phyloP scores from a whole-genome alignment of 768 basidiomycete species.

The Leccinum imitatum region DNA sequence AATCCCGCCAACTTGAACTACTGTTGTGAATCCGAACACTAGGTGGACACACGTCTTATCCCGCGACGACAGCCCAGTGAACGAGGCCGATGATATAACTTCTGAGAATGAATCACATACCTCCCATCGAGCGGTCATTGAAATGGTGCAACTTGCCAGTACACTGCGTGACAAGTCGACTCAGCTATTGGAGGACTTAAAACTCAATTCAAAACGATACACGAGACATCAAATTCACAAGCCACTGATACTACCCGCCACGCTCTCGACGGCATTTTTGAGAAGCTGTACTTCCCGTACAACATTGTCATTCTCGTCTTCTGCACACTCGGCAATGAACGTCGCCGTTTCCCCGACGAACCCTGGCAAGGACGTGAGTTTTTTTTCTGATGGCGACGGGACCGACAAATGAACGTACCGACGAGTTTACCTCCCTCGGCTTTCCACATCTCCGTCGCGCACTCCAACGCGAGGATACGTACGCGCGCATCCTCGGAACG shows the following conservation, averaged over 20 bases:
- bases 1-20: too few relatives aligned
- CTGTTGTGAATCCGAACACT: too few relatives aligned
- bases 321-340: conserved; percentile 83
- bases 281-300: conserved; percentile 66
- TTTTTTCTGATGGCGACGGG: neutral
- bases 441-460: conserved; percentile 74
- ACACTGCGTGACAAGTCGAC: too few relatives aligned
- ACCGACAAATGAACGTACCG: conserved; percentile 42
- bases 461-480: conserved; percentile 70
- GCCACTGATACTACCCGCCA: conserved; percentile 57
- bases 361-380: conserved; percentile 40
- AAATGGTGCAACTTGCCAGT: too few relatives aligned
- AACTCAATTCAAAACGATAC: too few relatives aligned
- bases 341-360: conserved; percentile 80
- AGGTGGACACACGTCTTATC: too few relatives aligned
- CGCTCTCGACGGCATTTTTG: conserved; percentile 68
- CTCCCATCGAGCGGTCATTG: too few relatives aligned
- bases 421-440: conserved; percentile 71
- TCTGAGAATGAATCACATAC: too few relatives aligned
- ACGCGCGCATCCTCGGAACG: conserved; percentile 73
- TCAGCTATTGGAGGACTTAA: too few relatives aligned
- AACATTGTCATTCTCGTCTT: conserved; percentile 86
- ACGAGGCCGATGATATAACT: too few relatives aligned
- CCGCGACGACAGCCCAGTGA: too few relatives aligned
- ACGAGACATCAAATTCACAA: conserved; percentile 13